These are phyloP conservation scores for Magnolia sinica DNA, from an alignment of 164 flowering plant species.

Conservation along the genomic window DNA sequence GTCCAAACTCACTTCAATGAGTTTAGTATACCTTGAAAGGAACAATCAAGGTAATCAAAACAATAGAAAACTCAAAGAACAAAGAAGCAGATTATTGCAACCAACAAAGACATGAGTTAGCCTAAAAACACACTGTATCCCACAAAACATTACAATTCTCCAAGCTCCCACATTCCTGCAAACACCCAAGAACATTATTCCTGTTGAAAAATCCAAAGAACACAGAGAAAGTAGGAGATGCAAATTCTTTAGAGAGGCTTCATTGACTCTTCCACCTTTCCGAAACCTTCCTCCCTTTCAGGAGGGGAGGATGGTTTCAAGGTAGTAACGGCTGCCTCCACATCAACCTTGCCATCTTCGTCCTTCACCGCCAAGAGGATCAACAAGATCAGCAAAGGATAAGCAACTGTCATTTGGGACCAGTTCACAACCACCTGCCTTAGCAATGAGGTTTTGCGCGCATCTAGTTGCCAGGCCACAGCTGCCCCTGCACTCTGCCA, in stretches of 20 bases:
- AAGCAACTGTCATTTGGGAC: slow-evolving; percentile 67
- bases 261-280: not conserved
- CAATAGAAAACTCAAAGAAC: not conserved
- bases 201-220: not conserved
- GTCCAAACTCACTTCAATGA: too few species aligned
- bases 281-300: not conserved
- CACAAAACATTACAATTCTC: too few species aligned
- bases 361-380: slow-evolving; percentile 66
- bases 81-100: not conserved
- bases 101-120: not conserved
- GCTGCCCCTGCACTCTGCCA: slow-evolving; percentile 95
- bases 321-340: slow-evolving; percentile 4
- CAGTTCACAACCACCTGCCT: slow-evolving; percentile 65
- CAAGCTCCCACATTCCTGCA: too few species aligned
- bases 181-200: not conserved
- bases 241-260: not conserved
- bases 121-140: not conserved
- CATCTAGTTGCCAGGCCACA: slow-evolving; percentile 87
- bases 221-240: not conserved
- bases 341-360: slow-evolving; percentile 23
- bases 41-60: too few species aligned
- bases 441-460: slow-evolving; percentile 45
- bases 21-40: too few species aligned
- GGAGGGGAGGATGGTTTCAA: slow-evolving; percentile 1
- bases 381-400: slow-evolving; percentile 62